Evolutionary conservation across 345 rosid species (phyloP).

Genomic region (Eucalyptus paniculata): DNA sequence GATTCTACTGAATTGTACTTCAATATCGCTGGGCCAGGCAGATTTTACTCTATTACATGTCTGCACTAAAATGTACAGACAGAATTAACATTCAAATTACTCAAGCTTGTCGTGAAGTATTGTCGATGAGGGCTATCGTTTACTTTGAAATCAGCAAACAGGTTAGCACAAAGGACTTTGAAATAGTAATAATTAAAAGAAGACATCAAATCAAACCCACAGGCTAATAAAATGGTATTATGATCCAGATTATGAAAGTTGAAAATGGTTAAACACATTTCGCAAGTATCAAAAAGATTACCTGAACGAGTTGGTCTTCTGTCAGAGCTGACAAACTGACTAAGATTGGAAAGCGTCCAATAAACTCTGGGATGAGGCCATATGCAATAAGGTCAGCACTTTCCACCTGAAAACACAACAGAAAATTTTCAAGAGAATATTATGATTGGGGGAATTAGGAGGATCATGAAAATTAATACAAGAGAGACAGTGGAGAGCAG

Average conservation of each 20-base stretch:
- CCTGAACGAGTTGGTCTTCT: slow-evolving; percentile 87
- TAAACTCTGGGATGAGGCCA: slow-evolving; percentile 97
- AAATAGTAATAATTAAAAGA: not conserved
- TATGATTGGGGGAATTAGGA: not conserved
- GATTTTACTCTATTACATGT: not conserved
- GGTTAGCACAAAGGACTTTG: not conserved
- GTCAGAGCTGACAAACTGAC: slow-evolving; percentile 87
- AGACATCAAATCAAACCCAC: not conserved
- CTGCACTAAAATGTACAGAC: not conserved
- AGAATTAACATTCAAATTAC: not conserved
- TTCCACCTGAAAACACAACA: slow-evolving; percentile 53
- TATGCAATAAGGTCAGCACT: slow-evolving; percentile 88
- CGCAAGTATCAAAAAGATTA: not conserved
- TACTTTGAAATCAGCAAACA: not conserved
- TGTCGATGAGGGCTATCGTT: not conserved
- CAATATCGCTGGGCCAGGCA: not conserved
- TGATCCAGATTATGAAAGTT: not conserved
- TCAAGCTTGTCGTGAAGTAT: not conserved
- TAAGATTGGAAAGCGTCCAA: slow-evolving; percentile 89
- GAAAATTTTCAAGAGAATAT: not conserved
- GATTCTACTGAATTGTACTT: not conserved
- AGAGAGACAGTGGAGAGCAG: not conserved
- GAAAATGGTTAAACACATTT: not conserved
- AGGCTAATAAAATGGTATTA: not conserved
- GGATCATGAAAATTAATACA: not conserved